phyloP scores from a whole-genome alignment of 1,284 basidiomycete species.

The Trichosporon faecale region DNA sequence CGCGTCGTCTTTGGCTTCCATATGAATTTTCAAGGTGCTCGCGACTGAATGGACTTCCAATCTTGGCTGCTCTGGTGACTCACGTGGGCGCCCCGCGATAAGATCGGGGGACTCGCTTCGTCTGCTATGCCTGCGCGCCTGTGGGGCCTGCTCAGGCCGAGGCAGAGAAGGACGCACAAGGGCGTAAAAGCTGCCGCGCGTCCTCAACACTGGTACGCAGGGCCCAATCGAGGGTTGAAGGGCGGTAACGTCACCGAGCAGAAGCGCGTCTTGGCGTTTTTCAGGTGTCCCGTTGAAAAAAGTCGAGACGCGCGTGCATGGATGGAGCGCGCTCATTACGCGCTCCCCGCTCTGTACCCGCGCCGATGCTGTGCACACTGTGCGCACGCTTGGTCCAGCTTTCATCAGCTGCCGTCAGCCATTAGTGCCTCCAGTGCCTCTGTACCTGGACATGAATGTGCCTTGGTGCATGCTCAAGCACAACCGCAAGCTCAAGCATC shows the following conservation, averaged over 20 bases:
- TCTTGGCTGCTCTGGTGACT: too few species aligned
- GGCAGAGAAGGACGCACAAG: neutral
- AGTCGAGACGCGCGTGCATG: neutral
- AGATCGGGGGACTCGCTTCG: neutral
- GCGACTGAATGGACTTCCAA: neutral
- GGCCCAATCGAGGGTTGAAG: neutral
- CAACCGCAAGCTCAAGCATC: neutral
- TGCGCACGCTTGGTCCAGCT: neutral
- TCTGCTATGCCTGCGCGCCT: neutral
- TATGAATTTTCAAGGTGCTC: neutral
- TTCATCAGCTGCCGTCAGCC: neutral
- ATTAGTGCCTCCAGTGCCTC: neutral
- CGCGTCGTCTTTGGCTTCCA: neutral
- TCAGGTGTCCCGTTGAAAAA: neutral
- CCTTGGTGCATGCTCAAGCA: neutral
- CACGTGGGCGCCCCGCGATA: neutral
- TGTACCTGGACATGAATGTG: neutral
- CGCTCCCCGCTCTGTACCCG: neutral
- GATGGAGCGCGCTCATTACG: too few species aligned
- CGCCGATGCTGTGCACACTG: neutral
- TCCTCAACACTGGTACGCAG: neutral
- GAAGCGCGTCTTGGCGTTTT: neutral
- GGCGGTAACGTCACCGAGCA: neutral
- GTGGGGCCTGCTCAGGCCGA: neutral
- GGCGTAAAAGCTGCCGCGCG: neutral